phyloP scores from a whole-genome alignment of 352 stramenopile genomes.

The Pythium scleroteichum region DNA sequence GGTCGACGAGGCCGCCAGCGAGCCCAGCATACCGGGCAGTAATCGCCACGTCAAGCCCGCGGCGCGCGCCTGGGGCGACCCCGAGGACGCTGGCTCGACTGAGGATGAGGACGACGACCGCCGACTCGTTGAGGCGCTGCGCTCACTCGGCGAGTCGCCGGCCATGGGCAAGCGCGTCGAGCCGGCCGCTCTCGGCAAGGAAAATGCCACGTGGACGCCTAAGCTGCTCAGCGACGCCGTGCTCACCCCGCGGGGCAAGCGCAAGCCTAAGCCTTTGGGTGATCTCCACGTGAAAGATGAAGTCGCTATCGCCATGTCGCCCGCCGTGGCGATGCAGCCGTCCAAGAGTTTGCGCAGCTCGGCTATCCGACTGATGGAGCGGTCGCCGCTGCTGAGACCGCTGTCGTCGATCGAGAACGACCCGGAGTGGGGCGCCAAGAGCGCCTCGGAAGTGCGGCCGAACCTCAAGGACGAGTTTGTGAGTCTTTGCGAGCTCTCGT shows the following conservation, averaged over 20 bases:
- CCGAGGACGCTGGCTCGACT: slow-evolving; percentile 10
- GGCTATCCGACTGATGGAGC: slow-evolving; percentile 36
- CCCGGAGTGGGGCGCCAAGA: slow-evolving; percentile 30
- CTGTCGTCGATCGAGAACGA: slow-evolving; percentile 30
- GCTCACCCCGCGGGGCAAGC: slow-evolving; percentile 37
- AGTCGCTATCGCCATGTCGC: slow-evolving; percentile 33
- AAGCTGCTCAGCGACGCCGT: slow-evolving; percentile 36
- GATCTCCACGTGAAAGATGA: slow-evolving; percentile 6
- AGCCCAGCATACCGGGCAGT: slow-evolving; percentile 24
- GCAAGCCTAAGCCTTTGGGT: slow-evolving; percentile 13
- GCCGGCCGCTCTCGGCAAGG: slow-evolving; percentile 9
- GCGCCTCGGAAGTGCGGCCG: slow-evolving; percentile 24
- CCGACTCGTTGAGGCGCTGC: slow-evolving; percentile 2
- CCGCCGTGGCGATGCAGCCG: slow-evolving; percentile 14
- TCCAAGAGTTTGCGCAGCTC: not conserved
- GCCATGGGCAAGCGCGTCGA: slow-evolving; percentile 21
- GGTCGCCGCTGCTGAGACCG: slow-evolving; percentile 39
- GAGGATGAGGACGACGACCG: slow-evolving; percentile 26
- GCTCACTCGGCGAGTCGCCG: slow-evolving; percentile 1
- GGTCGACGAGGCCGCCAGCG: slow-evolving; percentile 9
- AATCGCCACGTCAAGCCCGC: slow-evolving; percentile 9
- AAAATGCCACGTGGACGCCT: slow-evolving; percentile 37
- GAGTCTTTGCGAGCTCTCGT: slow-evolving; percentile 47
- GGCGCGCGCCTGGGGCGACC: slow-evolving; percentile 8
- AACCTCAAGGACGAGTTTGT: slow-evolving; percentile 36